These are phyloP conservation scores for Phlebiopsis gigantea DNA, from an alignment of 768 basidiomycete genomes.

Conservation along the genomic window DNA sequence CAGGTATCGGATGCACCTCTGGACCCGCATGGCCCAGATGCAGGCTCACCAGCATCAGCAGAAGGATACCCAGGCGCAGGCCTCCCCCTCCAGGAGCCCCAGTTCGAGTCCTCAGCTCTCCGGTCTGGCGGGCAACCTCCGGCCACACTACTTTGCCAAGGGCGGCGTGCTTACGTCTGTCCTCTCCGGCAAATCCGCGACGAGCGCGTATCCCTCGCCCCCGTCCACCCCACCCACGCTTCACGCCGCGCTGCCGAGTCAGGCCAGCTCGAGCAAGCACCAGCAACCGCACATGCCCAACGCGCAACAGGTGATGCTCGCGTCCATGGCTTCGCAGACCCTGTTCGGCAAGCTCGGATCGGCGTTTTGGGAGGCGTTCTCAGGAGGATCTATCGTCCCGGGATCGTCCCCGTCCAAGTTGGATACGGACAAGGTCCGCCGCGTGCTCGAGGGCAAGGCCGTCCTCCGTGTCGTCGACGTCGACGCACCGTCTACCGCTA, in stretches of 20 bases:
- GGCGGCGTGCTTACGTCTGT: slow-evolving; percentile 23
- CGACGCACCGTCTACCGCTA: slow-evolving; percentile 30
- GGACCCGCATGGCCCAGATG: slow-evolving; percentile 85
- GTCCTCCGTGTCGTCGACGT: slow-evolving; percentile 77
- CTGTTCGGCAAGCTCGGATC: slow-evolving; percentile 61
- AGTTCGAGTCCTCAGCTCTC: slow-evolving; percentile 15
- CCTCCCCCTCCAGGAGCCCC: slow-evolving; percentile 7
- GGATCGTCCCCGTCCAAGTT: slow-evolving; percentile 11
- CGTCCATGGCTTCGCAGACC: slow-evolving; percentile 76
- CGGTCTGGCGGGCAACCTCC: slow-evolving; percentile 26
- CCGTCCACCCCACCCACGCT: slow-evolving; percentile 37
- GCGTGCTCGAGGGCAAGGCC: slow-evolving; percentile 78
- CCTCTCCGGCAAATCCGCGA: slow-evolving; percentile 44
- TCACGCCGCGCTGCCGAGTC: slow-evolving; percentile 13
- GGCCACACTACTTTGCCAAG: slow-evolving; percentile 35
- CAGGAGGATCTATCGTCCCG: slow-evolving; percentile 35
- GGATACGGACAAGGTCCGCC: slow-evolving; percentile 79
- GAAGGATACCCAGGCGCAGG: slow-evolving; percentile 15
- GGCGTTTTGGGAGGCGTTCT: slow-evolving; percentile 89
- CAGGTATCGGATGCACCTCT: slow-evolving; percentile 85
- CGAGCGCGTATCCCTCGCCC: slow-evolving; percentile 35
- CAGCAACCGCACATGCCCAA: slow-evolving; percentile 26
- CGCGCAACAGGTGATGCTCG: slow-evolving; percentile 48
- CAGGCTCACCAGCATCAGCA: slow-evolving; percentile 39
- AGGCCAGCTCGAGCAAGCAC: slow-evolving; percentile 25